Evolutionary conservation across 768 basidiomycete species (phyloP).

Genomic region (Xerocomellus chrysenteron): DNA sequence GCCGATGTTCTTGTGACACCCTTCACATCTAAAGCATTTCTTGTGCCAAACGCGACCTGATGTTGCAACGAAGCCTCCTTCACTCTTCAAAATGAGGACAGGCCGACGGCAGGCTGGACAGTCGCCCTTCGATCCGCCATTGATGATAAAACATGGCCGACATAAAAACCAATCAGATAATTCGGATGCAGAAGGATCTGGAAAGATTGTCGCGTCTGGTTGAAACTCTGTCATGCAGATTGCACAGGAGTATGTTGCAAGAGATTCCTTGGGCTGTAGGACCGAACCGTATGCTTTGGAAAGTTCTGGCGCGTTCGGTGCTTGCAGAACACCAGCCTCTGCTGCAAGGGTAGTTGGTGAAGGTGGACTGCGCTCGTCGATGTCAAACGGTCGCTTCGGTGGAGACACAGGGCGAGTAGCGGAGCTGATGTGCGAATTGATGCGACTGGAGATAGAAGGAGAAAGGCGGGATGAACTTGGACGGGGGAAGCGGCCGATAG

Average conservation of each 20-base stretch:
- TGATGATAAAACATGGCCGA: slow-evolving; percentile 63
- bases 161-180: slow-evolving; percentile 62
- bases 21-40: slow-evolving; percentile 72
- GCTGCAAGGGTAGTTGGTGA: slow-evolving; percentile 47
- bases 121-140: slow-evolving; percentile 76
- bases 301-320: slow-evolving; percentile 57
- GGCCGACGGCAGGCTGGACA: slow-evolving; percentile 68
- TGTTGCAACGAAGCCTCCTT: slow-evolving; percentile 76
- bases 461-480: slow-evolving; percentile 39
- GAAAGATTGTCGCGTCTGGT: slow-evolving; percentile 85
- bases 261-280: slow-evolving; percentile 72
- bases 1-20: slow-evolving; percentile 72
- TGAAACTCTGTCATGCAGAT: slow-evolving; percentile 64
- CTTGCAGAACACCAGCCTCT: slow-evolving; percentile 61
- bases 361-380: slow-evolving; percentile 19
- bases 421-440: slow-evolving; percentile 59
- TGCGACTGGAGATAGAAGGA: slow-evolving; percentile 41
- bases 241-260: slow-evolving; percentile 68
- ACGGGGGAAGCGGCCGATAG: slow-evolving; percentile 48
- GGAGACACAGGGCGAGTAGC: slow-evolving; percentile 59
- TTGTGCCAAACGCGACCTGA: slow-evolving; percentile 78
- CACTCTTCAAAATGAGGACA: slow-evolving; percentile 71
- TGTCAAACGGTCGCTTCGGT: slow-evolving; percentile 41
- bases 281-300: slow-evolving; percentile 86
- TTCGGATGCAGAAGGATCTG: slow-evolving; percentile 48